Base-by-base conservation (phyloP, 768 basidiomycete species). In the Suillus weaverae region DNA sequence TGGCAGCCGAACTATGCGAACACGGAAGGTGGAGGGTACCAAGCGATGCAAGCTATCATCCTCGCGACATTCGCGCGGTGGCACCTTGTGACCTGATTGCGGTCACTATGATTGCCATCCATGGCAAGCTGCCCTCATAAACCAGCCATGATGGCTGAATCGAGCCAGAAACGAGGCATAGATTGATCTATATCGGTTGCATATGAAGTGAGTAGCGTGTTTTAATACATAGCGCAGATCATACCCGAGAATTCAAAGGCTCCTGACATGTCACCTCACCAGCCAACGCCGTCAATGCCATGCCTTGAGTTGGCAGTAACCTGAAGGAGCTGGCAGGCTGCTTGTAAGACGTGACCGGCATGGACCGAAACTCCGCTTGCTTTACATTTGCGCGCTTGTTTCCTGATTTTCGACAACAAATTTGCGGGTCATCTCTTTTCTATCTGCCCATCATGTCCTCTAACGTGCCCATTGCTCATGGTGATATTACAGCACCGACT, bases 401-500 rank as follows among this genome's bases (percentile, higher is more conserved):
- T 22, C 60, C 63, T 73, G 74, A 76, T 76, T 68, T 67, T 67
- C 36, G 65, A 50, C 60, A 57, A 55, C 50, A 54, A 70, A 67
- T 69, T 65, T 46, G 60, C 70, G 64, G 62, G 67, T 62, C 64
- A 64, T 68, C 71, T 69, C 69, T 72, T 70, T 69, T 71, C 67
- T 64, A 62, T 62, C 65, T 64, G 67, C 71, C 73, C 71, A 73
- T 71, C 71, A 92, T 92, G 91, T 89, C 89, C 56, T 85, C 85
- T 73, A 88, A 81, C 73, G 77, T 92, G 61, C 85, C 87, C 71
- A 91, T 92, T 75, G 78, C 81, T 35, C 77, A 80, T 51, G 74
- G 78, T 63, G 86, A 86, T 77, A 80, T 89, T 32, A 89, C 90
- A 4, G 94, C 95, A n/a, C 94, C 95, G 9, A 97, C 95, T 18